Percentiles rank a stretch among this genome's conserved stretches.
phyloP scores from a whole-genome alignment of 176 grass and related monocot genomes.

The Bromus sterilis region DNA sequence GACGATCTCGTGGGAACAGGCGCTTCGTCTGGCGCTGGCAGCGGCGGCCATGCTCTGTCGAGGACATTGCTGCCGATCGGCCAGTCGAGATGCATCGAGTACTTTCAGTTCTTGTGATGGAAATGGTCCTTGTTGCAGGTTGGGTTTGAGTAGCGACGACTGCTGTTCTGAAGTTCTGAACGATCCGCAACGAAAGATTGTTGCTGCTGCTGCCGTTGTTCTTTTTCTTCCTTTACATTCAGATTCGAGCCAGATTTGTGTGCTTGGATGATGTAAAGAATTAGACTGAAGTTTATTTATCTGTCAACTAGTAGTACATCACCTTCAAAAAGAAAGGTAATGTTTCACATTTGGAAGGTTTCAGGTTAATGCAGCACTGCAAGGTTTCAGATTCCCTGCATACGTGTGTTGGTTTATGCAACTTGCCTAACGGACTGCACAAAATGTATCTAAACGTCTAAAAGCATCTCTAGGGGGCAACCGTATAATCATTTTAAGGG shows the following conservation, averaged over 20 bases:
- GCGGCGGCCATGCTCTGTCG: constrained; percentile 18
- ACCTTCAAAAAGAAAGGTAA: not conserved
- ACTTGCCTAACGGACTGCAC: no score
- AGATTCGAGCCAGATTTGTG: constrained; percentile 21
- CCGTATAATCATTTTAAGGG: no score
- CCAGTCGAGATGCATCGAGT: constrained; percentile 52
- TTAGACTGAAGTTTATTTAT: not conserved
- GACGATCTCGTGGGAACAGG: not conserved
- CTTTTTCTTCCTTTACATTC: constrained; percentile 11
- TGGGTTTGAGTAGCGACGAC: not conserved
- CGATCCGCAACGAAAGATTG: not conserved
- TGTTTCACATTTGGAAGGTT: not conserved
- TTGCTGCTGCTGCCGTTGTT: not conserved
- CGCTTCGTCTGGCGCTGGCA: not conserved
- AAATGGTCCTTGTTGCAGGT: not conserved
- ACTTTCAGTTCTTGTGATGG: constrained; percentile 51
- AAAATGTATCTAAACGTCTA: no score
- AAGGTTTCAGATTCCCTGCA: not conserved
- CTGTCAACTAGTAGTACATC: not conserved
- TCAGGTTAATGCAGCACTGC: not conserved
- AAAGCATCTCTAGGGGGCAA: no score
- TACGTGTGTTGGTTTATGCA: not conserved
- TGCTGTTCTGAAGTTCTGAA: not conserved
- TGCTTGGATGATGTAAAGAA: constrained; percentile 24
- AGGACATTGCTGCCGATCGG: constrained; percentile 41